Evolutionary conservation across 2,329 filamentous ascomycete species (phyloP).

Genomic region (Neonectria ditissima): DNA sequence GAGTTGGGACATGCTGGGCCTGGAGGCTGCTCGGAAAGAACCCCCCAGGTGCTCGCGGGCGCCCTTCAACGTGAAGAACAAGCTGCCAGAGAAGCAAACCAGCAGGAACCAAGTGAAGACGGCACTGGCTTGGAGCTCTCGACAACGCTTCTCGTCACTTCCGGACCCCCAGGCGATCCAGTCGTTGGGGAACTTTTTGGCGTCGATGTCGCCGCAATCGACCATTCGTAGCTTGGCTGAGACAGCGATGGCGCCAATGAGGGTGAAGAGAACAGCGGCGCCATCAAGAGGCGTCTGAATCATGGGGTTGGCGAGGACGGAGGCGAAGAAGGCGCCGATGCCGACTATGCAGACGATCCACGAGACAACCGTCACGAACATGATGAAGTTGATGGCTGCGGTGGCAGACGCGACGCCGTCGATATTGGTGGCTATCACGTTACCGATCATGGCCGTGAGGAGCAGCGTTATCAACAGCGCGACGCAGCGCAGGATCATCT

Average conservation of each 20-base stretch:
- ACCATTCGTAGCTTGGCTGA: constrained; percentile 76
- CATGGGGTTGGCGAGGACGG: constrained; percentile 63
- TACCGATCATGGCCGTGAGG: constrained; percentile 68
- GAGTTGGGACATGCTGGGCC: constrained; percentile 69
- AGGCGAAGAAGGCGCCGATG: constrained; percentile 66
- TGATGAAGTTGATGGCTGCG: constrained; percentile 70
- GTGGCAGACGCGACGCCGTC: constrained; percentile 56
- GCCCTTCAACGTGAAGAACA: constrained; percentile 67
- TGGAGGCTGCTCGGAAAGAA: constrained; percentile 54
- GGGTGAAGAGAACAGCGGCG: constrained; percentile 73
- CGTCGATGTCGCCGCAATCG: constrained; percentile 70
- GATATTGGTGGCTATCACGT: constrained; percentile 65
- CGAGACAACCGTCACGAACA: constrained; percentile 76
- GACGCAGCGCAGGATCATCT: constrained; percentile 59
- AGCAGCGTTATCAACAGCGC: constrained; percentile 66
- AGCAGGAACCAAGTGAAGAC: constrained; percentile 87
- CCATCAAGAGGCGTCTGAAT: constrained; percentile 68
- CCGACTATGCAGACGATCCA: constrained; percentile 76
- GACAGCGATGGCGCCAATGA: constrained; percentile 77
- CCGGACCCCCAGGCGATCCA: constrained; percentile 73
- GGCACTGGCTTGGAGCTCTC: constrained; percentile 78
- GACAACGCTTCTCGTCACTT: constrained; percentile 74
- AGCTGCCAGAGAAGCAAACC: constrained; percentile 67
- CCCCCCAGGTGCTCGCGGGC: constrained; percentile 60
- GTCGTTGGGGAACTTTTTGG: constrained; percentile 52